phyloP scores from a whole-genome alignment of 148 eudicot species.

The Rhododendron molle region DNA sequence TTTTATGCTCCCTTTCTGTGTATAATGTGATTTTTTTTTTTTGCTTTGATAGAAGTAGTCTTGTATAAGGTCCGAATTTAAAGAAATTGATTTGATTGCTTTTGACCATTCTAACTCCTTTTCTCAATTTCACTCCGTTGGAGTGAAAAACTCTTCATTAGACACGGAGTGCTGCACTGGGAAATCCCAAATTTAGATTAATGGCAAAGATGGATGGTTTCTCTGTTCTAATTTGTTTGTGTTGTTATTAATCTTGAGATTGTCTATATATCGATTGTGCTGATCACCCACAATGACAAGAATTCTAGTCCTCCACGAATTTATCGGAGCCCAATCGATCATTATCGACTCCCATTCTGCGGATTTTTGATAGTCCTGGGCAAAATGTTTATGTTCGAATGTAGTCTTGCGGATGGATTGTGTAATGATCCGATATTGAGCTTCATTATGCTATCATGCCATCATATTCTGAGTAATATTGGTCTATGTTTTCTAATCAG shows the following conservation, averaged over 20 bases:
- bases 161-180: neutral
- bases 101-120: neutral
- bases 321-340: neutral
- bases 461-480: neutral
- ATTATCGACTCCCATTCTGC: neutral
- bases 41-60: neutral
- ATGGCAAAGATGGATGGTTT: neutral
- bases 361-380: neutral
- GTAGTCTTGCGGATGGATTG: neutral
- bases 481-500: neutral
- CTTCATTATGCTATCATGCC: neutral
- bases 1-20: neutral
- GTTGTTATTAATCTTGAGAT: neutral
- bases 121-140: neutral
- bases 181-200: neutral
- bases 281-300: no score
- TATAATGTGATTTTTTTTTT: neutral
- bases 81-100: neutral
- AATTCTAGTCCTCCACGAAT: no score
- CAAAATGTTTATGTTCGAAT: neutral
- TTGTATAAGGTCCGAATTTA: neutral
- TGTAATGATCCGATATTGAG: neutral
- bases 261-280: neutral
- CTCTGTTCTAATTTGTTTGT: neutral
- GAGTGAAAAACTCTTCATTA: neutral